These are phyloP conservation scores for Astrothelium macrocarpum DNA, from an alignment of 495 filamentous ascomycete genomes.

Conservation along the genomic window DNA sequence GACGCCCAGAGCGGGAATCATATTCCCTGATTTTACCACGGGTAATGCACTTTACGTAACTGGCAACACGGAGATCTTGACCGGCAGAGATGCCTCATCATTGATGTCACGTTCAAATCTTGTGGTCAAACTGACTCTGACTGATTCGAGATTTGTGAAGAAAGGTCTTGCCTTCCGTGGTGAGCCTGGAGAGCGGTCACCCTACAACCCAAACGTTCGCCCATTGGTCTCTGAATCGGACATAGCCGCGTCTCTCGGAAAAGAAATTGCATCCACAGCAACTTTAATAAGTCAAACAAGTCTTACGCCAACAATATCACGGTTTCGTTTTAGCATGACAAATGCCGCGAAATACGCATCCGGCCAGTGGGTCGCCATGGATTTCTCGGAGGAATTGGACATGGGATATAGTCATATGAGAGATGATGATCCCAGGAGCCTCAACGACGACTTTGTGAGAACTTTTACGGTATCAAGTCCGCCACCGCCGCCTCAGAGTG, in stretches of 20 bases:
- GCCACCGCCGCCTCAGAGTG: conserved; percentile 28
- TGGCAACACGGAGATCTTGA: conserved; percentile 52
- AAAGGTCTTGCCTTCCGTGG: conserved; percentile 59
- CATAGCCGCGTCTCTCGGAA: conserved; percentile 17
- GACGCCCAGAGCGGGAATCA: conserved; percentile 55
- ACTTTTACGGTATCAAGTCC: conserved; percentile 68
- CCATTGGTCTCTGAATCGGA: conserved; percentile 43
- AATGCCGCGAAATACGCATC: conserved; percentile 45
- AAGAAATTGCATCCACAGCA: conserved; percentile 32
- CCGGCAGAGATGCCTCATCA: conserved; percentile 47
- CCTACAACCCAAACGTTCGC: conserved; percentile 61
- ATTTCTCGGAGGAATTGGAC: conserved; percentile 56
- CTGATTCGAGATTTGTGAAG: conserved; percentile 50
- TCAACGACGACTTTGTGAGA: conserved; percentile 75
- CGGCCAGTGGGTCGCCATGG: conserved; percentile 66
- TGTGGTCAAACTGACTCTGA: conserved; percentile 55
- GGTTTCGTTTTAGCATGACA: conserved; percentile 45
- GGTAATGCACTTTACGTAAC: conserved; percentile 64
- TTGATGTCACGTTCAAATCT: conserved; percentile 61
- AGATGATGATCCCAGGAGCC: conserved; percentile 60
- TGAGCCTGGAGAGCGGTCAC: conserved; percentile 44
- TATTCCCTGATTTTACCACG: conserved; percentile 60
- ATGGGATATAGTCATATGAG: conserved; percentile 72
- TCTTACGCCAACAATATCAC: conserved; percentile 55
- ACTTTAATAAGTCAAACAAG: conserved; percentile 43